phyloP scores from a whole-genome alignment of 148 eudicot genomes.

The Spergularia marina region DNA sequence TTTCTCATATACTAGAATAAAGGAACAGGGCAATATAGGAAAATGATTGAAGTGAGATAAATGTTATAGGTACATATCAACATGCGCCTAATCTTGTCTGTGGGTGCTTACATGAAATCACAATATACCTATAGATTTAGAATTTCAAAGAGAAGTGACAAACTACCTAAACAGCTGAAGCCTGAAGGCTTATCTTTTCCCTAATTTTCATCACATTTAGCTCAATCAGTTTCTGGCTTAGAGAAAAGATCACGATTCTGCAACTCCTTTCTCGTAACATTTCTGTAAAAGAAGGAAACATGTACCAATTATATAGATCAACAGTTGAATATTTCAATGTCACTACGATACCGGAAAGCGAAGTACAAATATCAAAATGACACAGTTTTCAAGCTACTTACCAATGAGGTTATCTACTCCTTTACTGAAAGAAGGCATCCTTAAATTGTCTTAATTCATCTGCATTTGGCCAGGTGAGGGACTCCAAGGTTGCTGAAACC shows the following conservation, averaged over 20 bases:
- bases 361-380: too few relatives aligned
- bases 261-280: background rate
- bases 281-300: too few relatives aligned
- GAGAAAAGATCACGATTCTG: background rate
- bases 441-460: too few relatives aligned
- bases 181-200: background rate
- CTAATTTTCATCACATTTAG: background rate
- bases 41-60: background rate
- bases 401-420: too few relatives aligned
- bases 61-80: background rate
- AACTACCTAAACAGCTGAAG: background rate
- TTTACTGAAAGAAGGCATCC: too few relatives aligned
- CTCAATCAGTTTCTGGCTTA: background rate
- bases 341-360: too few relatives aligned
- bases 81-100: background rate
- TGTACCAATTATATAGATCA: too few relatives aligned
- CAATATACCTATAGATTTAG: background rate
- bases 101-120: background rate
- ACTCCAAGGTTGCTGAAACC: too few relatives aligned
- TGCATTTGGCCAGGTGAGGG: too few relatives aligned
- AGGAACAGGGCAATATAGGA: background rate
- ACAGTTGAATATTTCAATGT: too few relatives aligned
- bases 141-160: conserved; percentile 4
- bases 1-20: background rate
- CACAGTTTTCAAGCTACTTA: too few relatives aligned